Conservation (phyloP, 352 stramenopile species). For the Globisporangium nunn region DNA sequence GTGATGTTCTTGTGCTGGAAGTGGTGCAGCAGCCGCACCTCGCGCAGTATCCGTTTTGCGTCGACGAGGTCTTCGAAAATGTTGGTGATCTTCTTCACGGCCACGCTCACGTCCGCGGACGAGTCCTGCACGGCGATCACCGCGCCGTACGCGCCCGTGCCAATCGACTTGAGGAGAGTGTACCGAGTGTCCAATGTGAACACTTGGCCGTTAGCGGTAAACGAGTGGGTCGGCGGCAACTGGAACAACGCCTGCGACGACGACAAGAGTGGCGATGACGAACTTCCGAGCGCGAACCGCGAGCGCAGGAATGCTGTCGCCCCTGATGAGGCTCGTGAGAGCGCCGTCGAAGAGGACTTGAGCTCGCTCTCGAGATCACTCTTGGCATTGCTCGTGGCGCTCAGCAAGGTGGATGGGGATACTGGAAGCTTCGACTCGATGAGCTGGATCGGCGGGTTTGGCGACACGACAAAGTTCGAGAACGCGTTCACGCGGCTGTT, state of each 20-base stretch:
- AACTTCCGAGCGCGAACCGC: not conserved
- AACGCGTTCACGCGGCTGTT: constrained; percentile 8
- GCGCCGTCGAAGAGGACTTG: constrained; percentile 5
- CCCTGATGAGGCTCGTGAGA: constrained; percentile 11
- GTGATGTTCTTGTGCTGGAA: constrained; percentile 94
- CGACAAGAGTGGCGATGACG: constrained; percentile 7
- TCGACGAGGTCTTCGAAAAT: constrained; percentile 97
- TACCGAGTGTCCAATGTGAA: constrained; percentile 88
- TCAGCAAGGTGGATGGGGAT: not conserved
- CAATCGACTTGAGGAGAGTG: constrained; percentile 84
- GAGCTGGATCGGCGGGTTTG: constrained; percentile 11
- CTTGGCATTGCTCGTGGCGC: not conserved
- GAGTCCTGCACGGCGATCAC: constrained; percentile 85
- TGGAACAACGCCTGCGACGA: constrained; percentile 11
- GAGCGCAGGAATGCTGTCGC: constrained; percentile 14
- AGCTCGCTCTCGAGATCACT: constrained; percentile 1
- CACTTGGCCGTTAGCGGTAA: constrained; percentile 70
- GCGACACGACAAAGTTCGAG: constrained; percentile 13
- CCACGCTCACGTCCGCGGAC: constrained; percentile 51
- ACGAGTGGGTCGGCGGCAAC: constrained; percentile 50
- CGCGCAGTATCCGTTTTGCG: constrained; percentile 96
- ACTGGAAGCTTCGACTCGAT: not conserved
- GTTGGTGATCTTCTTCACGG: constrained; percentile 93
- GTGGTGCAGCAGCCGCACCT: constrained; percentile 83
- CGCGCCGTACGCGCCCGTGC: constrained; percentile 83